These are phyloP conservation scores for Proliferodiscus dingleyae DNA, from an alignment of 2,329 filamentous ascomycete species.

Conservation along the genomic window DNA sequence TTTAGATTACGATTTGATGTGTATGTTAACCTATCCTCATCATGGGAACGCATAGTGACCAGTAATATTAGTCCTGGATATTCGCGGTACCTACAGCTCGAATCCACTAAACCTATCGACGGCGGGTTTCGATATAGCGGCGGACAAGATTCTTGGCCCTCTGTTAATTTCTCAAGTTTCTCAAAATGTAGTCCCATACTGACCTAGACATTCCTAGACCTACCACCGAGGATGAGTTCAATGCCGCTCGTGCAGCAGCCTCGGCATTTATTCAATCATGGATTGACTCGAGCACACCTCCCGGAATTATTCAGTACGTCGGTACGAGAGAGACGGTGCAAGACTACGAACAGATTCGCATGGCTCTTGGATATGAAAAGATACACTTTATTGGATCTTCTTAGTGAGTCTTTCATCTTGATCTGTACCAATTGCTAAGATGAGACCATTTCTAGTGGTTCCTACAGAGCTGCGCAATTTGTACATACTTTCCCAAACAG, in stretches of 20 bases:
- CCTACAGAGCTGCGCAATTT: slow-evolving; percentile 9
- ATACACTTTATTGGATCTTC: slow-evolving; percentile 11
- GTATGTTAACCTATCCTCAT: slow-evolving; percentile 3
- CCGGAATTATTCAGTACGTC: slow-evolving; percentile 9
- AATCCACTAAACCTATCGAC: slow-evolving; percentile 13
- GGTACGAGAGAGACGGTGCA: slow-evolving; percentile 11
- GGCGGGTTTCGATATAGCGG: background rate
- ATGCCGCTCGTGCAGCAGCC: slow-evolving; percentile 3
- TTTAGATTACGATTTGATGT: slow-evolving; percentile 9
- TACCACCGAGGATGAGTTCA: slow-evolving; percentile 5
- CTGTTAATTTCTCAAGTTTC: background rate
- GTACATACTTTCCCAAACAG: slow-evolving; percentile 10
- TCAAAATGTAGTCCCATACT: no score
- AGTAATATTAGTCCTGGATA: slow-evolving; percentile 15
- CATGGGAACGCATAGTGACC: no score
- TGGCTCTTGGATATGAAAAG: slow-evolving; percentile 11
- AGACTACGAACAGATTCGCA: slow-evolving; percentile 8
- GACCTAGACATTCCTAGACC: slow-evolving; percentile 5
- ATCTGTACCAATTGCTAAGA: background rate
- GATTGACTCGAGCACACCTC: slow-evolving; percentile 10
- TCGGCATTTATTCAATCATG: slow-evolving; percentile 10
- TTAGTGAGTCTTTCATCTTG: slow-evolving; percentile 2
- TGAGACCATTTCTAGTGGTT: slow-evolving; percentile 3
- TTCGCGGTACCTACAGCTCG: slow-evolving; percentile 14
- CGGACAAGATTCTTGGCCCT: no score